Base-by-base conservation (phyloP, 148 eudicot species). In the Rhododendron molle region DNA sequence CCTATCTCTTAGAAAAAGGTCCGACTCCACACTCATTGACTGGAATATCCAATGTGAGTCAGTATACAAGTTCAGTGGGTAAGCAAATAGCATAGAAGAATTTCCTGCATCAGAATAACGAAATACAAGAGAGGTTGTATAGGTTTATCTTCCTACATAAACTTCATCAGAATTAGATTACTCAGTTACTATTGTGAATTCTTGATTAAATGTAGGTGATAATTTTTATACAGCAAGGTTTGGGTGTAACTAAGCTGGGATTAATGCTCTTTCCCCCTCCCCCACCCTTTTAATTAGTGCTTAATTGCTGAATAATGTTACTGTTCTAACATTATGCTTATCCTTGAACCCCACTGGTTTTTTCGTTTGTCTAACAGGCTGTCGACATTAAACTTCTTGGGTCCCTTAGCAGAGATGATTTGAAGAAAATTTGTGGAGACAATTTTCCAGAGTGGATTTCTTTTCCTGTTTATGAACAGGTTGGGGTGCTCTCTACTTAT, bases 401-500 rank as follows among this genome's bases (percentile, higher is more conserved):
- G 83, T 92, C 96, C 44, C 98, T 97, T 81, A 90, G 88, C 83
- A 89, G 98, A 91, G 98, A 97, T 8, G 99, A 97, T 83, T 80
- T 97, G 92, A 95, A 92, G 93, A 94, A 95, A 92, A 95, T 97
- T 26, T 97, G 99, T 72, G 98, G 99, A 20, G 98, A 97, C 21
- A 95, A 92, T 83, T 91, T 92, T 87, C 99, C 99, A 0, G 96
- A 94, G 86, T 95, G 99, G 98, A 94, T 97, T 86, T 95, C 98
- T 11, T 97, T 97, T 87, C 99, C 99, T 69, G 98, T 90, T 67
- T 97, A 50, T 91, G 99, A 97, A 72, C 99, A 97, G 99, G 99
- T 97, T 85, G 67, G 89, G 38, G 47, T 78, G 30, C 69, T 78
- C 38, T 80, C 54, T 18, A 46, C 26, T 34, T 76, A 69, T 85